phyloP scores from a whole-genome alignment of 2,329 filamentous ascomycete species.

The Sporothrix phasma region DNA sequence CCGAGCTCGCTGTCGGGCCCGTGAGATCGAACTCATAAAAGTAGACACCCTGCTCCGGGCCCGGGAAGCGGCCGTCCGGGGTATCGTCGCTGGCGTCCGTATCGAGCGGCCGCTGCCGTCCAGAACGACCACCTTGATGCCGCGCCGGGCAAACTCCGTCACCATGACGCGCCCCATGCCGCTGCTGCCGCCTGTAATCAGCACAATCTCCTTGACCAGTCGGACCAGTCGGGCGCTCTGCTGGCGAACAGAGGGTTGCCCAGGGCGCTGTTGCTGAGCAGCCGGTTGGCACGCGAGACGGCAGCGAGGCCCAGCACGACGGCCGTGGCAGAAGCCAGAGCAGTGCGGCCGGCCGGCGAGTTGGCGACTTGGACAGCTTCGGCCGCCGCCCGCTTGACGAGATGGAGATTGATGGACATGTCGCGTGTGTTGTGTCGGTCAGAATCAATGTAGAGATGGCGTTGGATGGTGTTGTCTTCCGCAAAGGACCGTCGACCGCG shows the following conservation, averaged over 20 bases:
- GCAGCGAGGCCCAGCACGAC: not conserved
- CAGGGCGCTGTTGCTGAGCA: constrained; percentile 4
- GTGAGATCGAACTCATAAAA: constrained; percentile 64
- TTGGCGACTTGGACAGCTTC: not conserved
- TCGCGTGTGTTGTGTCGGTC: not conserved
- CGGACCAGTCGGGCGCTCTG: not conserved
- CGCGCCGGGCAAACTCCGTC: constrained; percentile 51
- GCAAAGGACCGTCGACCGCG: too few species aligned
- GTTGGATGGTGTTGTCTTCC: too few species aligned
- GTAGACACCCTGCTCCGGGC: constrained; percentile 38
- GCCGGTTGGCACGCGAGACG: not conserved
- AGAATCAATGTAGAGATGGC: too few species aligned
- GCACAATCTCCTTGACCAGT: constrained; percentile 39
- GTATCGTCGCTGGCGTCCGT: too few species aligned
- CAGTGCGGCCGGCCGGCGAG: not conserved
- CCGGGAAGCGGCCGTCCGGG: constrained; percentile 22
- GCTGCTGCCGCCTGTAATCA: constrained; percentile 64
- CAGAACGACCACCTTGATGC: constrained; percentile 59
- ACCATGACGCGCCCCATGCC: constrained; percentile 63
- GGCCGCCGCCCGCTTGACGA: not conserved
- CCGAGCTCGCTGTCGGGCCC: constrained; percentile 41
- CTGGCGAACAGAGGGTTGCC: constrained; percentile 10
- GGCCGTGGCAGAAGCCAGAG: not conserved
- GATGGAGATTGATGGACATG: not conserved
- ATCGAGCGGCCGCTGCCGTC: constrained; percentile 49